These are phyloP conservation scores for Anthracocystis walkeri DNA, from an alignment of 1,284 basidiomycete species.

Conservation along the genomic window DNA sequence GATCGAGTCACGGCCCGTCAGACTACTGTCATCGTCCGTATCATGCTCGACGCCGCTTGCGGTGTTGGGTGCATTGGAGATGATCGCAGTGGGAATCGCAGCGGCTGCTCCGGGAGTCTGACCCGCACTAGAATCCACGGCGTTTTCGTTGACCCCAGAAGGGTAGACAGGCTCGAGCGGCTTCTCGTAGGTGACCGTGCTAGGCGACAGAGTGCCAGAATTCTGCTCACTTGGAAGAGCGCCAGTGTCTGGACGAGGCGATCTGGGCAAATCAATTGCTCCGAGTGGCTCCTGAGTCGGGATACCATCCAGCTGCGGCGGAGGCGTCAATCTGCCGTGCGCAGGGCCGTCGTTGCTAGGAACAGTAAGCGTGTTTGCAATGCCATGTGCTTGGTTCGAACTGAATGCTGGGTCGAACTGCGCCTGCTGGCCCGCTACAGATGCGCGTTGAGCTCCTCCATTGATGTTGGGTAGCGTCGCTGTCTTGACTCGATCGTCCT, in stretches of 20 bases:
- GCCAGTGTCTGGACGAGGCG: constrained; percentile 22
- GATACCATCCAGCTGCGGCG: constrained; percentile 53
- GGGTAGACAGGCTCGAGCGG: constrained; percentile 1
- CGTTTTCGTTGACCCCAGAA: not conserved
- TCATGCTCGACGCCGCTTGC: constrained; percentile 11
- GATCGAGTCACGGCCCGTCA: constrained; percentile 49
- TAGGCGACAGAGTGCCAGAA: constrained; percentile 8
- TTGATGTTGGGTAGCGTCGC: constrained; percentile 23
- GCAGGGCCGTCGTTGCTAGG: constrained; percentile 15
- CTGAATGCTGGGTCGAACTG: constrained; percentile 30
- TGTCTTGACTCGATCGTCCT: constrained; percentile 18
- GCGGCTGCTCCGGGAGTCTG: constrained; percentile 13
- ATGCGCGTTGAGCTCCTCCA: constrained; percentile 12
- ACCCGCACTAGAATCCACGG: not conserved
- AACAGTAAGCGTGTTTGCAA: constrained; percentile 51
- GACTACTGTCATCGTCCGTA: constrained; percentile 41
- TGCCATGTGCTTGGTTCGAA: constrained; percentile 30
- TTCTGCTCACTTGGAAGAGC: not conserved
- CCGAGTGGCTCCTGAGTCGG: constrained; percentile 53
- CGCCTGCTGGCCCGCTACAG: constrained; percentile 16
- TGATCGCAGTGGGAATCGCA: constrained; percentile 15
- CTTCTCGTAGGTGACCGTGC: constrained; percentile 17
- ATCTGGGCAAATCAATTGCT: constrained; percentile 41
- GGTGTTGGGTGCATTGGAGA: constrained; percentile 9
- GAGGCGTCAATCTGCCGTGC: constrained; percentile 33